A percentile compares a stretch with the other conserved stretches of the same genome.
These are phyloP conservation scores for Actinomortierella ambigua DNA, from an alignment of 371 early-diverging fungal species.

Conservation along the genomic window DNA sequence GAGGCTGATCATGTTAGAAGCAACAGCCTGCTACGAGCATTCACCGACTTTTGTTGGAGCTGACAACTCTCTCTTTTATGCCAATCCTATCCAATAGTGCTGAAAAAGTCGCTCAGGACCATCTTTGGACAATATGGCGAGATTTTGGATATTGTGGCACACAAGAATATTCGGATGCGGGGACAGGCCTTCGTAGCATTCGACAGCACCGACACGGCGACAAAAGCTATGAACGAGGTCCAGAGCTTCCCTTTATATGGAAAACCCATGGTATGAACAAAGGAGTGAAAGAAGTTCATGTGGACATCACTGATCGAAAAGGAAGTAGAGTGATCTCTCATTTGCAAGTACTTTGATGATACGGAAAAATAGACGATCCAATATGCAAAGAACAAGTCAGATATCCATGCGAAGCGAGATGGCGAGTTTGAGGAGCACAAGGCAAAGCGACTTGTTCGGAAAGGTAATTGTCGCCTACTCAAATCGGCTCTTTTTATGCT, in stretches of 20 bases:
- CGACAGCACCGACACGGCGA: conserved; percentile 75
- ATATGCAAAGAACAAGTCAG: conserved; percentile 82
- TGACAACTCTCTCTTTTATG: background rate
- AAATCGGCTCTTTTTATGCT: conserved; percentile 2
- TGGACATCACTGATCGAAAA: too few species aligned
- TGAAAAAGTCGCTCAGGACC: conserved; percentile 77
- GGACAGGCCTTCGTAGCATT: conserved; percentile 97
- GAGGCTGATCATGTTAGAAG: too few species aligned
- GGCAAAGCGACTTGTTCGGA: conserved; percentile 56
- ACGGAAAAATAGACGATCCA: conserved; percentile 62
- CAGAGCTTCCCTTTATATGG: conserved; percentile 85
- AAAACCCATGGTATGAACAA: conserved; percentile 75
- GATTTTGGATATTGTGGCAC: conserved; percentile 86
- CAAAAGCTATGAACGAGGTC: conserved; percentile 83
- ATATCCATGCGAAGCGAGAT: conserved; percentile 77
- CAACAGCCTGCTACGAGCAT: too few species aligned
- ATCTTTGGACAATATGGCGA: conserved; percentile 89
- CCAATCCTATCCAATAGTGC: conserved; percentile 51
- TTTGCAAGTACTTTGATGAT: too few species aligned
- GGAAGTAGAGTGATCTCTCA: too few species aligned
- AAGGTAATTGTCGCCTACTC: conserved; percentile 50
- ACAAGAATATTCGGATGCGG: conserved; percentile 79
- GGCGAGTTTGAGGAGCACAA: conserved; percentile 70
- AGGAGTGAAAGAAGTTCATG: background rate
- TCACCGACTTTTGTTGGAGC: too few species aligned